These are phyloP conservation scores for Xylaria longipes DNA, from an alignment of 495 filamentous ascomycete genomes.

Conservation along the genomic window DNA sequence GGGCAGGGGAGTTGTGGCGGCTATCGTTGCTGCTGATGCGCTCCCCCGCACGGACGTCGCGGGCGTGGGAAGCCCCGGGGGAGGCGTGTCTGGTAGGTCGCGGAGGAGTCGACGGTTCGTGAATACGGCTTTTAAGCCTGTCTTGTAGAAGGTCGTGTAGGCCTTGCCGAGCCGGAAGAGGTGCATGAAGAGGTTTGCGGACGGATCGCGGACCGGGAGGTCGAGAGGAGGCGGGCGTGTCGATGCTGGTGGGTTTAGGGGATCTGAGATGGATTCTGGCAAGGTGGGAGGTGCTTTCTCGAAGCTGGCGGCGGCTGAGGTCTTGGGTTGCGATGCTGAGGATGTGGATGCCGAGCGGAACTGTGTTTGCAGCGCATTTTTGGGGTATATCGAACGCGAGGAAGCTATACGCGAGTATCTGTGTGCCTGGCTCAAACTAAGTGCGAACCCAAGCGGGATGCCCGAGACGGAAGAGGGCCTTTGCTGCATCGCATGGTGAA, in stretches of 20 bases:
- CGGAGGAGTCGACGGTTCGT: slow-evolving; percentile 64
- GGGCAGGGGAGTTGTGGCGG: slow-evolving; percentile 16
- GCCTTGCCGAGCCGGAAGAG: slow-evolving; percentile 59
- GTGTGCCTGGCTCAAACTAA: neutral
- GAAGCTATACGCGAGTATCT: neutral
- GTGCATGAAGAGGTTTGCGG: slow-evolving; percentile 51
- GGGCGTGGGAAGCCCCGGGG: slow-evolving; percentile 28
- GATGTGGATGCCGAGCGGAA: slow-evolving; percentile 4
- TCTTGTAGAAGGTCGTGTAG: slow-evolving; percentile 84
- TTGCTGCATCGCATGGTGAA: neutral
- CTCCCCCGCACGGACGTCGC: slow-evolving; percentile 28
- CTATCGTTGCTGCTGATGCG: slow-evolving; percentile 23
- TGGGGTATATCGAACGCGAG: neutral
- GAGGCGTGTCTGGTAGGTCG: slow-evolving; percentile 24
- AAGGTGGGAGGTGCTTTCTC: neutral
- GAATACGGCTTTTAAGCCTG: slow-evolving; percentile 73
- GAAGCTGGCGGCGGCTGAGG: neutral
- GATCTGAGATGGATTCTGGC: slow-evolving; percentile 21
- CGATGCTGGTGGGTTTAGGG: slow-evolving; percentile 63
- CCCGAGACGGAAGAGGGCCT: neutral
- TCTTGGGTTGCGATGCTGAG: slow-evolving; percentile 3
- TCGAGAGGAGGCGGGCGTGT: slow-evolving; percentile 65
- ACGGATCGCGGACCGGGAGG: slow-evolving; percentile 51
- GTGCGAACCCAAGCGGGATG: neutral
- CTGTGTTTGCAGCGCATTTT: neutral